Percentiles rank a stretch among this genome's conserved stretches.
Conservation (phyloP, 345 rosid genomes). For the Gossypioides kirkii region DNA sequence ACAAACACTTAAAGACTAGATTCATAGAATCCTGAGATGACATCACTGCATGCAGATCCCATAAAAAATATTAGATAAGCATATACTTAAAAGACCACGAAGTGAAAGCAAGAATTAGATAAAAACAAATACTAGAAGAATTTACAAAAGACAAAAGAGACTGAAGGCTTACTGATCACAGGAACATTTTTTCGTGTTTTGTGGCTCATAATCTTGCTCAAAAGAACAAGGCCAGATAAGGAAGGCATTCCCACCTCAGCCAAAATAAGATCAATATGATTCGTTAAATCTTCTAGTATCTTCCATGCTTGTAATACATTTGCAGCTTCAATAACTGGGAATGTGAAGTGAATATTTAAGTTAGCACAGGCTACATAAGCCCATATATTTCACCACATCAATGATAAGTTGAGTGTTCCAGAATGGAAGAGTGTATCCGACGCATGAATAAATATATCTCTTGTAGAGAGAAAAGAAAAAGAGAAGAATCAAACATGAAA, state of each 20-base stretch:
- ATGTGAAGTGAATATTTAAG: background rate
- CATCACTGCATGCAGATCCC: constrained; percentile 55
- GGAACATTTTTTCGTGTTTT: constrained; percentile 47
- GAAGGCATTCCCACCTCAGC: constrained; percentile 55
- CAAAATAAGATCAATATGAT: constrained; percentile 50
- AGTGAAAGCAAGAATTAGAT: background rate
- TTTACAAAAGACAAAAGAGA: background rate
- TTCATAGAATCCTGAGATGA: constrained; percentile 51
- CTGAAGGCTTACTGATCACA: constrained; percentile 43
- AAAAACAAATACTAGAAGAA: background rate
- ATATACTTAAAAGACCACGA: constrained; percentile 11
- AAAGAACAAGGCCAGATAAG: constrained; percentile 52
- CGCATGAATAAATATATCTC: background rate
- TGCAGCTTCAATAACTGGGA: constrained; percentile 45
- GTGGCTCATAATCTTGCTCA: constrained; percentile 55
- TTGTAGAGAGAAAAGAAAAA: background rate
- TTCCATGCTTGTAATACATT: constrained; percentile 67
- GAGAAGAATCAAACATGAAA: background rate
- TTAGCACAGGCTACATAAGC: background rate
- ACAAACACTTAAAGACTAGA: constrained; percentile 52
- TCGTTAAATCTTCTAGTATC: constrained; percentile 41
- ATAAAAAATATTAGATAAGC: constrained; percentile 19
- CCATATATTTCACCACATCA: background rate
- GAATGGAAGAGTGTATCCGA: background rate
- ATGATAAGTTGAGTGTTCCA: background rate